A percentile compares a stretch with the other conserved stretches of the same genome.
These are phyloP conservation scores for Ophiocordyceps camponoti-rufipedis DNA, from an alignment of 2,329 filamentous ascomycete genomes.

Conservation along the genomic window DNA sequence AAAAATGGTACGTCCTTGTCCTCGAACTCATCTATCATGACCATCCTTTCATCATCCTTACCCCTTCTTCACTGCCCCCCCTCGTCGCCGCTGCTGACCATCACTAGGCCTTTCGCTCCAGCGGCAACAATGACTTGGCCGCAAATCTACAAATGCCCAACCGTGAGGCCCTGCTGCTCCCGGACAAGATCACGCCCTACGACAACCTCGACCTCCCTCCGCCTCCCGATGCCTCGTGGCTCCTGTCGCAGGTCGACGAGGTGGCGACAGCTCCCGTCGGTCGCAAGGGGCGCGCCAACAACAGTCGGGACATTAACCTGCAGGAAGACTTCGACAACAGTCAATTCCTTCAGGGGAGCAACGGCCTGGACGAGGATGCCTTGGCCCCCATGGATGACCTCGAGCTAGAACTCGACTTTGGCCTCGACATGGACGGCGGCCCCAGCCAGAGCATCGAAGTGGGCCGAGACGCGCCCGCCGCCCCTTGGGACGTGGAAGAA, in stretches of 20 bases:
- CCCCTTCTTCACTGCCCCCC: background rate
- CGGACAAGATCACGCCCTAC: conserved; percentile 82
- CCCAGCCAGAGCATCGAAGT: conserved; percentile 61
- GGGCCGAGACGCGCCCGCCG: conserved; percentile 67
- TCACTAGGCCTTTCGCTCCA: conserved; percentile 72
- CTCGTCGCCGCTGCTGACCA: conserved; percentile 10
- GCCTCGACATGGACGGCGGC: conserved; percentile 53
- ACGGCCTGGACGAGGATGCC: conserved; percentile 37
- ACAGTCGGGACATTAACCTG: conserved; percentile 47
- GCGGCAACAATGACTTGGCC: conserved; percentile 90
- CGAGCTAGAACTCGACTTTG: conserved; percentile 57
- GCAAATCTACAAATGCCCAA: conserved; percentile 63
- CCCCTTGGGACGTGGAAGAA: conserved; percentile 47
- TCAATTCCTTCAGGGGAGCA: conserved; percentile 59
- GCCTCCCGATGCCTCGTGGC: conserved; percentile 72
- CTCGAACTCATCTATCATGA: too few species aligned
- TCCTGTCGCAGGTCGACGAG: conserved; percentile 58
- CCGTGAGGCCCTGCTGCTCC: conserved; percentile 71
- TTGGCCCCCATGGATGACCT: conserved; percentile 45
- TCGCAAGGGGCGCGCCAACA: conserved; percentile 38
- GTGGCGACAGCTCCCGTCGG: conserved; percentile 32
- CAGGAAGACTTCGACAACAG: conserved; percentile 56
- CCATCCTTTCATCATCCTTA: too few species aligned
- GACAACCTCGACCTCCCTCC: conserved; percentile 64
- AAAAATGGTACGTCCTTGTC: conserved; percentile 57